Percentiles rank a stretch among this genome's conserved stretches.
These are phyloP conservation scores for Dryas integrifolia DNA, from an alignment of 331 rosid genomes.

Conservation along the genomic window DNA sequence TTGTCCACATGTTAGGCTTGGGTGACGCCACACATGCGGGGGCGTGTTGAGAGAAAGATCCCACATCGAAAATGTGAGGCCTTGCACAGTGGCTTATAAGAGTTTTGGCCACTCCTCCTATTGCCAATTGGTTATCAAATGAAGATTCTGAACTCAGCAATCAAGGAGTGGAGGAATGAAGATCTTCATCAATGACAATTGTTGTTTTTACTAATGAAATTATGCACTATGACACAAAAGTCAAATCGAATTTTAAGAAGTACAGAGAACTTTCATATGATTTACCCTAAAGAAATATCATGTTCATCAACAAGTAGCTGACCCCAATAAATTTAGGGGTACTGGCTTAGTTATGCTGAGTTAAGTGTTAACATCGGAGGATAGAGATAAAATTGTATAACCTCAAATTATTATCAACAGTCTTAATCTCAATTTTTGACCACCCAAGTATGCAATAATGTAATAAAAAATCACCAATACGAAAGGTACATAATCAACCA, in stretches of 20 bases:
- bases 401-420: neutral
- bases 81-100: too few relatives aligned
- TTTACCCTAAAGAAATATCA: neutral
- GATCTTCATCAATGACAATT: neutral
- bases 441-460: neutral
- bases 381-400: neutral
- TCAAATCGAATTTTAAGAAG: neutral
- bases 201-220: neutral
- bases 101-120: too few relatives aligned
- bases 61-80: too few relatives aligned
- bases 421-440: constrained; percentile 19
- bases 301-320: neutral
- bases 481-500: constrained; percentile 21
- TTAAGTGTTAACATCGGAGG: neutral
- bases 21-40: too few relatives aligned
- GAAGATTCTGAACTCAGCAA: neutral
- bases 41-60: too few relatives aligned
- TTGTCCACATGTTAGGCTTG: too few relatives aligned
- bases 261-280: neutral
- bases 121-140: neutral
- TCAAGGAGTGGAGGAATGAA: neutral
- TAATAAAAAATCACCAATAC: constrained; percentile 1
- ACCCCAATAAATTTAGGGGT: neutral
- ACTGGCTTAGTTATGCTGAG: neutral
- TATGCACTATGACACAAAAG: neutral